Evolutionary conservation across 345 rosid species (phyloP).

Genomic region (Barbarea vulgaris): DNA sequence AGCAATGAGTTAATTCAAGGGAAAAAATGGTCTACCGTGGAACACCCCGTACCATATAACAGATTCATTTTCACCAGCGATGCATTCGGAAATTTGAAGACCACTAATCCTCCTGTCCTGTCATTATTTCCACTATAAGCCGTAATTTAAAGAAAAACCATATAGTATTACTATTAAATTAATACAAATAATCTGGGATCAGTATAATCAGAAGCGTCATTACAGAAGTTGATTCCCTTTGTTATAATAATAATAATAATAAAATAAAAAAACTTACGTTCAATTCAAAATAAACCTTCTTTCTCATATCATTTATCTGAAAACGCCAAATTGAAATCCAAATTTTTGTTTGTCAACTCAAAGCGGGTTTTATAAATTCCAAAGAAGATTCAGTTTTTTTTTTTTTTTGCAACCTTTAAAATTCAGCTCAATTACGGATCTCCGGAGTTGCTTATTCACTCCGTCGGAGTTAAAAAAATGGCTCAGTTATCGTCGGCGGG

Average conservation of each 20-base stretch:
- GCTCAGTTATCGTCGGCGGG: slow-evolving; percentile 52
- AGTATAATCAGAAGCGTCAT: slow-evolving; percentile 30
- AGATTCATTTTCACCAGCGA: background rate
- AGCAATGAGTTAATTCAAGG: no score
- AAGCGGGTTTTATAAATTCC: slow-evolving; percentile 31
- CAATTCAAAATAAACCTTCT: slow-evolving; percentile 27
- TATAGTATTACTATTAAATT: background rate
- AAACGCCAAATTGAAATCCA: slow-evolving; percentile 34
- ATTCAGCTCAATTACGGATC: slow-evolving; percentile 36
- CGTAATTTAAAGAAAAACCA: background rate
- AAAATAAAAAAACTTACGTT: background rate
- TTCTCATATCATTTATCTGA: slow-evolving; percentile 26
- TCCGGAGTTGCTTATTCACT: slow-evolving; percentile 17
- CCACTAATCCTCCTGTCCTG: background rate
- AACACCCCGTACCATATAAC: background rate
- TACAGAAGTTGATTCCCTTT: slow-evolving; percentile 34
- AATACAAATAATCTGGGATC: background rate
- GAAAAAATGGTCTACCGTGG: background rate
- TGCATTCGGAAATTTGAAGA: background rate
- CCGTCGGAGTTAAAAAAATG: slow-evolving; percentile 46
- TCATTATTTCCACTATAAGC: slow-evolving; percentile 28
- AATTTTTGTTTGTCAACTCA: slow-evolving; percentile 9
- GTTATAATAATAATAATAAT: background rate
- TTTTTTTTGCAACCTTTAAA: background rate
- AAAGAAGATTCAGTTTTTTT: slow-evolving; percentile 27